Evolutionary conservation across 1,284 basidiomycete genomes (phyloP).

Genomic region (Moniliophthora roreri): DNA sequence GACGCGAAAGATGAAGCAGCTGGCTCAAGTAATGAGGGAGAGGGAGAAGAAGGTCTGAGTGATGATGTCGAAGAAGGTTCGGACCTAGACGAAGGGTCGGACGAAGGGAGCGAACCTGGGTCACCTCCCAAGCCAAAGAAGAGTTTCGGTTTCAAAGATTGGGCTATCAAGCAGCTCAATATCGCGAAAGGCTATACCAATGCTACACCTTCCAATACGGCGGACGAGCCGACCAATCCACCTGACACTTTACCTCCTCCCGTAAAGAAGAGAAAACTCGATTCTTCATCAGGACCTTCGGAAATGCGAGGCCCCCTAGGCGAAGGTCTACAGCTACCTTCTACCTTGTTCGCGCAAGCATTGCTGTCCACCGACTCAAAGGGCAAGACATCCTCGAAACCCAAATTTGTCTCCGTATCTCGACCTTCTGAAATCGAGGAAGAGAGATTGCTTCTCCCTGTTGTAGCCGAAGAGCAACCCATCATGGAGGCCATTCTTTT

Average conservation of each 20-base stretch:
- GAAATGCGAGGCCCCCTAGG: slow-evolving; percentile 71
- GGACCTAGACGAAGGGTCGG: slow-evolving; percentile 27
- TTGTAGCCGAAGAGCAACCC: slow-evolving; percentile 90
- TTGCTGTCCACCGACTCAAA: slow-evolving; percentile 33
- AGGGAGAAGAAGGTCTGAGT: slow-evolving; percentile 21
- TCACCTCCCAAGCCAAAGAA: slow-evolving; percentile 35
- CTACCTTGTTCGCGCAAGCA: slow-evolving; percentile 58
- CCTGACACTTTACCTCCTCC: slow-evolving; percentile 24
- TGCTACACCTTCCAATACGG: slow-evolving; percentile 11
- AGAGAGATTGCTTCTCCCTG: slow-evolving; percentile 81
- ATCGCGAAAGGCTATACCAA: slow-evolving; percentile 54
- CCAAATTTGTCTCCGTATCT: slow-evolving; percentile 61
- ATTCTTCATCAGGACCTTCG: slow-evolving; percentile 23
- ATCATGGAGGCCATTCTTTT: slow-evolving; percentile 92
- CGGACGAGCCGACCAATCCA: slow-evolving; percentile 7
- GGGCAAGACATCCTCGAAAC: slow-evolving; percentile 10
- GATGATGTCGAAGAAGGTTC: slow-evolving; percentile 22
- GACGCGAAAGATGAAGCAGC: slow-evolving; percentile 18
- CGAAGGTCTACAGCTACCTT: slow-evolving; percentile 60
- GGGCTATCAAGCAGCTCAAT: slow-evolving; percentile 79
- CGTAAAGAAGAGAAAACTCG: slow-evolving; percentile 44
- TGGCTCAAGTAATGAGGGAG: slow-evolving; percentile 24
- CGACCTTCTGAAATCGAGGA: slow-evolving; percentile 79
- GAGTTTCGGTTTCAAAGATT: slow-evolving; percentile 73
- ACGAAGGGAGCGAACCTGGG: slow-evolving; percentile 18